phyloP scores from a whole-genome alignment of 202 grass and related monocot genomes.

The Setaria viridis region DNA sequence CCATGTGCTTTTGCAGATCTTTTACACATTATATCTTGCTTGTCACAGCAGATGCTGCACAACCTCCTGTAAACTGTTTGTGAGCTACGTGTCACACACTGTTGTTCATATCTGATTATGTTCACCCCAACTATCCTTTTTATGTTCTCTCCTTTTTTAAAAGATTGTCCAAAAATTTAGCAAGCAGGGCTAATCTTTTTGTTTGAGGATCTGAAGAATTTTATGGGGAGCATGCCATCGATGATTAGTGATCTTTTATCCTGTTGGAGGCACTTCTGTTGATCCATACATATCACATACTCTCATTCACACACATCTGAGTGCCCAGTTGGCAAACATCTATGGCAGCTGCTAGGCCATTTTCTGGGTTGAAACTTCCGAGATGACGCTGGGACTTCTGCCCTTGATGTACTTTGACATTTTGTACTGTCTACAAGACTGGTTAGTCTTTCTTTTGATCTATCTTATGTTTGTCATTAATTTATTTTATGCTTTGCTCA shows the following conservation, averaged over 20 bases:
- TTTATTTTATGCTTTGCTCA: background rate
- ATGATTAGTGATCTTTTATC: background rate
- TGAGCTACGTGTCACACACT: slow-evolving; percentile 1
- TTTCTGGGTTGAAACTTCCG: background rate
- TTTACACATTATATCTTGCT: background rate
- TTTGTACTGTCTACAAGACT: background rate
- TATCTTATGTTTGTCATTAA: background rate
- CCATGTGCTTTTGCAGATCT: background rate
- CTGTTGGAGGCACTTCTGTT: background rate
- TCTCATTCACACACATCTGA: background rate
- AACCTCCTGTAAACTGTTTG: background rate
- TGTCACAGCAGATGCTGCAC: background rate
- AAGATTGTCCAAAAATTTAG: background rate
- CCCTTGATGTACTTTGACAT: too few relatives aligned
- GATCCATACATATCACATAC: background rate
- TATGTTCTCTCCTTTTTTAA: background rate
- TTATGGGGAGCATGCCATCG: background rate
- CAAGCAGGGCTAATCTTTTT: background rate
- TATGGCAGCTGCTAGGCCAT: background rate
- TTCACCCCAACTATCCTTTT: background rate
- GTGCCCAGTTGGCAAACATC: background rate
- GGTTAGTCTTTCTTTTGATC: slow-evolving; percentile 21
- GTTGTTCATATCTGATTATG: background rate
- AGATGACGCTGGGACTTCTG: slow-evolving; percentile 1
- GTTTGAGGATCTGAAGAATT: background rate